These are phyloP conservation scores for Cadophora gregata DNA, from an alignment of 2,329 filamentous ascomycete genomes.

Conservation along the genomic window DNA sequence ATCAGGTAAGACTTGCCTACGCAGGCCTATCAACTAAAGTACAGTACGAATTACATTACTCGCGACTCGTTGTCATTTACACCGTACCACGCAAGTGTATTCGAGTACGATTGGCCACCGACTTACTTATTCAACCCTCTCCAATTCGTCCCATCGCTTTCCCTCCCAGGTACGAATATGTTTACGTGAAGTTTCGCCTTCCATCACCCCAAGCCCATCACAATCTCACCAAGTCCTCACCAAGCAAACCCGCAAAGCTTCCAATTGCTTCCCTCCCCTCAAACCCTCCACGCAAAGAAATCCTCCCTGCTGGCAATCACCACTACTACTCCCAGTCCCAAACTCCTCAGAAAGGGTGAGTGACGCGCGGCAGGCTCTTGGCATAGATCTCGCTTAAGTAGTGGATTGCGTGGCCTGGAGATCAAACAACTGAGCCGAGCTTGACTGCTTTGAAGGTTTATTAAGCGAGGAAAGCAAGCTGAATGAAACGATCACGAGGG, in stretches of 20 bases:
- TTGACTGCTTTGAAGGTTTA: background rate
- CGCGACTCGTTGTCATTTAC: background rate
- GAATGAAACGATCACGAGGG: too few species aligned
- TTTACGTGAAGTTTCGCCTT: constrained; percentile 13
- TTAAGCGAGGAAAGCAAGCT: background rate
- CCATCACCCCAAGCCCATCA: background rate
- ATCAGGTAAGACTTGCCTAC: constrained; percentile 9
- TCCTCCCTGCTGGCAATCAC: too few species aligned
- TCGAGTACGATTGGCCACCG: constrained; percentile 11
- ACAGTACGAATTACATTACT: background rate
- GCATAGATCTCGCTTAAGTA: constrained; percentile 11
- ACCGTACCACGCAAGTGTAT: too few species aligned
- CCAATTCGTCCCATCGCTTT: constrained; percentile 2
- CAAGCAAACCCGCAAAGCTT: constrained; percentile 8
- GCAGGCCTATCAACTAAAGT: background rate
- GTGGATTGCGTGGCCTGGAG: constrained; percentile 7
- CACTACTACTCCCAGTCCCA: background rate
- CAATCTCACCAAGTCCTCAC: background rate
- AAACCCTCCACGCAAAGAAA: background rate
- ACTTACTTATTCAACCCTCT: background rate
- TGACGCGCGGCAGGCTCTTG: constrained; percentile 16
- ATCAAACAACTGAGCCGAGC: background rate
- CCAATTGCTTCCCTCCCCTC: background rate
- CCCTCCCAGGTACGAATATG: background rate
- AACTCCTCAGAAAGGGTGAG: background rate